Evolutionary conservation across 2,329 filamentous ascomycete species (phyloP).

Genomic region (Fusarium humuli): DNA sequence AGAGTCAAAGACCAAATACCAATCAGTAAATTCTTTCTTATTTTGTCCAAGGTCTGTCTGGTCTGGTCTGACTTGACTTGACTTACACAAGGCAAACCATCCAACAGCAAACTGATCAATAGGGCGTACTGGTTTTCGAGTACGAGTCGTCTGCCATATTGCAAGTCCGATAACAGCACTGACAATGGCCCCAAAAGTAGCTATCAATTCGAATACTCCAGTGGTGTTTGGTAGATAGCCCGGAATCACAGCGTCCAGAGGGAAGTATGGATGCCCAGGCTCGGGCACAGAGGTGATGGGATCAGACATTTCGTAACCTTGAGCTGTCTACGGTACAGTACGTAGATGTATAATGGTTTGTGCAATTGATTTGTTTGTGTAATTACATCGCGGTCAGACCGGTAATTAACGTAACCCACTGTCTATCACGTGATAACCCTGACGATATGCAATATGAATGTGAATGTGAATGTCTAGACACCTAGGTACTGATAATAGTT

Average conservation of each 20-base stretch:
- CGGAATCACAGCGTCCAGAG: conserved; percentile 56
- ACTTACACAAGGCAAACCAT: conserved; percentile 67
- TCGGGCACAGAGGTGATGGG: neutral
- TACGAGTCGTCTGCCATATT: conserved; percentile 40
- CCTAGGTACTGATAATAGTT: neutral
- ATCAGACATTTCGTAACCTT: conserved; percentile 5
- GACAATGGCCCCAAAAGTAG: conserved; percentile 52
- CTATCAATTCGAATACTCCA: conserved; percentile 54
- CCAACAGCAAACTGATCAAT: conserved; percentile 58
- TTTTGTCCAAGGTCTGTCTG: neutral
- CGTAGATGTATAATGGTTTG: neutral
- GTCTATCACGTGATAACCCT: conserved; percentile 20
- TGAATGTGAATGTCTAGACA: neutral
- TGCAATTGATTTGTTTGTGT: neutral
- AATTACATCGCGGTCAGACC: neutral
- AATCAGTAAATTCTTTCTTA: neutral
- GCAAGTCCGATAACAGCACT: conserved; percentile 52
- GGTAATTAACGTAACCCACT: conserved; percentile 4
- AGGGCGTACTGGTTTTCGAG: conserved; percentile 36
- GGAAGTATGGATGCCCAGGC: conserved; percentile 63
- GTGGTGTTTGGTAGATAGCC: conserved; percentile 60
- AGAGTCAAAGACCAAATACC: neutral
- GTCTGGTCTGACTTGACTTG: conserved; percentile 7
- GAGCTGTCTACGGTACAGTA: neutral
- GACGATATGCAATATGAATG: neutral